Evolutionary conservation across 306 rosid genomes (phyloP).

Genomic region (Acacia acuminata): DNA sequence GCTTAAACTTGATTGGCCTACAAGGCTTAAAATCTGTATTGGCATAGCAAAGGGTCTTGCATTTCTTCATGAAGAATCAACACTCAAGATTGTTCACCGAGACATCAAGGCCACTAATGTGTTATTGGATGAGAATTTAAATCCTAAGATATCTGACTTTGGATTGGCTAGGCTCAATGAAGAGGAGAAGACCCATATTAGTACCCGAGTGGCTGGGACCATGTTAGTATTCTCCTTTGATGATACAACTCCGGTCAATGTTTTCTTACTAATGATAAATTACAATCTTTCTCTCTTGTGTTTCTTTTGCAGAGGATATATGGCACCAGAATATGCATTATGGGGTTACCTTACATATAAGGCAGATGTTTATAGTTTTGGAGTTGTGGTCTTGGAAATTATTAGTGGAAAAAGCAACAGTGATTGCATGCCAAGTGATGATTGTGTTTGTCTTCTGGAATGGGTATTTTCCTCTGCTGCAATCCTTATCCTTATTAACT

Average conservation of each 20-base stretch:
- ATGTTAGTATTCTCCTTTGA: conserved; percentile 46
- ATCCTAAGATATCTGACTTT: conserved; percentile 70
- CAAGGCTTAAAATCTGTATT: conserved; percentile 59
- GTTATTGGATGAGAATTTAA: conserved; percentile 55
- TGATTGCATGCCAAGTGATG: conserved; percentile 43
- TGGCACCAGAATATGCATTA: conserved; percentile 77
- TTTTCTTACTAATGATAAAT: conserved; percentile 19
- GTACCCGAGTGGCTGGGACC: conserved; percentile 64
- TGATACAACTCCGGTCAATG: neutral
- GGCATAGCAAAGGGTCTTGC: conserved; percentile 70
- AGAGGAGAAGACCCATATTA: conserved; percentile 61
- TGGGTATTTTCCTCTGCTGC: conserved; percentile 43
- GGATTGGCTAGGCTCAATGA: conserved; percentile 74
- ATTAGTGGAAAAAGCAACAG: conserved; percentile 51
- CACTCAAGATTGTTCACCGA: conserved; percentile 65
- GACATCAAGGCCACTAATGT: conserved; percentile 66
- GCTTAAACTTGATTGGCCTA: conserved; percentile 55
- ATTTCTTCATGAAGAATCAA: conserved; percentile 65
- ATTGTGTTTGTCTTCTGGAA: conserved; percentile 63
- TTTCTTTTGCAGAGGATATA: conserved; percentile 59
- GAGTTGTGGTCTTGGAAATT: conserved; percentile 60
- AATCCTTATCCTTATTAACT: conserved; percentile 26
- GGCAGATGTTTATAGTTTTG: conserved; percentile 68
- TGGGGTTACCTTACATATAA: conserved; percentile 60
- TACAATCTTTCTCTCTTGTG: neutral